Base-by-base conservation (phyloP, 768 basidiomycete species). In the Psilocybe subaeruginosa region DNA sequence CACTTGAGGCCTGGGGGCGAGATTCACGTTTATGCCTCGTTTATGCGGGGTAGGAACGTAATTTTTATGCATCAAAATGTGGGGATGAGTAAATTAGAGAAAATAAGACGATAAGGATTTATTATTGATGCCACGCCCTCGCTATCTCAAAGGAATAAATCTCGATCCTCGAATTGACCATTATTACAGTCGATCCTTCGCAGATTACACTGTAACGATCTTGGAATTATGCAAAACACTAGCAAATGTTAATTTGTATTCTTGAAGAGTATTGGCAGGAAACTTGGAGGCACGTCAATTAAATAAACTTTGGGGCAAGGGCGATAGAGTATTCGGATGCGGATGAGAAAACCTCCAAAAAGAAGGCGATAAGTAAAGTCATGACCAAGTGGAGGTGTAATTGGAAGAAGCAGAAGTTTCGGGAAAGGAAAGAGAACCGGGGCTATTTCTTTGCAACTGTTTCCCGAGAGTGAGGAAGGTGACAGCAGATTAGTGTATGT, bases 41-140 rank as follows among this genome's bases (percentile, higher is more conserved):
- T 16, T 54, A 62, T 65, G 60, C 54, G 60, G 60, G 60, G 64
- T 46, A 61, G 60, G 50, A 48, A 48, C 51, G 45, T 46, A 53
- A 35, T 53, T 35, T 61, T 2, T 43, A 1, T 43, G 41, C 61
- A 58, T 61, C 59, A 54, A 6, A 48, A 49, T 65, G 60, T 57
- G 64, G 64, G 60, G 58, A 62, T 56, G 47, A 49, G 56, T 48
- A 48, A 30, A 52, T 11, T 14, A 11, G 23, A 49, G 12, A 30
- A 51, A 31, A 35, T 35, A 37, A 27, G 33, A 33, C 16, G 51
- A 53, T 53, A 53, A 53, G 51, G 33, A 16, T 14, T 43, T 43
- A 43, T 43, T 43, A 43, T 43, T 43, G 41, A 43, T 43, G 41
- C 41, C 41, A 43, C 41, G 41, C 41, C 41, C 41, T 43, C 41